A percentile compares a stretch with the other conserved stretches of the same genome.
phyloP scores from a whole-genome alignment of 441 rosid genomes.

The Brassica hybrid region DNA sequence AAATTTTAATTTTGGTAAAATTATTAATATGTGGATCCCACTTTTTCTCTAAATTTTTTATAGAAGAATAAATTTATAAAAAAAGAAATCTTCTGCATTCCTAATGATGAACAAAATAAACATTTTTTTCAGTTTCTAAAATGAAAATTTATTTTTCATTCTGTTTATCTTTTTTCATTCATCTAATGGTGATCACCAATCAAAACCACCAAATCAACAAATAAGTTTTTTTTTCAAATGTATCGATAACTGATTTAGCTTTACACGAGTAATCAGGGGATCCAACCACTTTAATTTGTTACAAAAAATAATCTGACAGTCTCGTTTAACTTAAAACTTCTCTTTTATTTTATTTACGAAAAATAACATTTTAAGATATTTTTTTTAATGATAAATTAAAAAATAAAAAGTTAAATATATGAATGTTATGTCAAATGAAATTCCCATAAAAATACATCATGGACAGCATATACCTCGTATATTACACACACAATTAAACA shows the following conservation, averaged over 20 bases:
- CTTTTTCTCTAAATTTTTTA: no score
- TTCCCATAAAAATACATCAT: neutral
- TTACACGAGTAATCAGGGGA: neutral
- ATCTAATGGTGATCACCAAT: no score
- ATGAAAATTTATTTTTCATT: no score
- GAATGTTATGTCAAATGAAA: slow-evolving; percentile 12
- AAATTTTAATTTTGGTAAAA: no score
- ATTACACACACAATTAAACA: neutral
- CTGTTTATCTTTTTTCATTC: no score
- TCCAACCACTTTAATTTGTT: neutral
- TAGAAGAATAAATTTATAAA: no score
- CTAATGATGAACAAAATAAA: no score
- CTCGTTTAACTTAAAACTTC: neutral
- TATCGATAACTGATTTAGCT: neutral
- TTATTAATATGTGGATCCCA: no score
- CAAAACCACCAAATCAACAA: neutral
- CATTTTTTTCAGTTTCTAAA: no score
- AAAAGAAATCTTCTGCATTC: no score
- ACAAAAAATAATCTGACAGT: neutral
- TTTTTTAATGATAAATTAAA: neutral
- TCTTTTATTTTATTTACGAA: neutral
- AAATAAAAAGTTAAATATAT: neutral
- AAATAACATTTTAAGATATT: neutral
- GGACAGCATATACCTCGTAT: neutral
- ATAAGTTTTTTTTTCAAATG: neutral